Evolutionary conservation across 148 eudicot genomes (phyloP).

Genomic region (Cornus kousa): DNA sequence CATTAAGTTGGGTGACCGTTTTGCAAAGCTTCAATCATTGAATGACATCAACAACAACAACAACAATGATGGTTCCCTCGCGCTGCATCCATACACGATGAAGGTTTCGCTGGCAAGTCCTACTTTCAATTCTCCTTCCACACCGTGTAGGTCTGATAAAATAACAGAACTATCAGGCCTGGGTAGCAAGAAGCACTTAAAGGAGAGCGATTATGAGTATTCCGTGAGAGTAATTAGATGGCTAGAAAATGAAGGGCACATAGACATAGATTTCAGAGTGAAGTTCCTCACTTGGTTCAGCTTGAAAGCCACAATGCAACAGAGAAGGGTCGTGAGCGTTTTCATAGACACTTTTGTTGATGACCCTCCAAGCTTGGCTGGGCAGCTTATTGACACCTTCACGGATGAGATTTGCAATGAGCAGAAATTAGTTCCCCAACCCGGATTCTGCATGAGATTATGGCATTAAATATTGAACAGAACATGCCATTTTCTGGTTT

Average conservation of each 20-base stretch:
- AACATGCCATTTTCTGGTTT: neutral
- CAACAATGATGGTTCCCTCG: neutral
- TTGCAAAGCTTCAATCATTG: constrained; percentile 19
- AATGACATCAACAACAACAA: constrained; percentile 18
- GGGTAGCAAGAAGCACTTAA: constrained; percentile 16
- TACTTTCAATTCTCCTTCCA: constrained; percentile 36
- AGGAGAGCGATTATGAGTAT: constrained; percentile 44
- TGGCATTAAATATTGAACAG: neutral
- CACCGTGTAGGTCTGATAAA: constrained; percentile 46
- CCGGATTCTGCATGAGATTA: neutral
- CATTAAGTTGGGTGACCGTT: constrained; percentile 5
- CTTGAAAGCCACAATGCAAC: constrained; percentile 56
- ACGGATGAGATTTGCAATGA: constrained; percentile 36
- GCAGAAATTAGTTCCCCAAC: neutral
- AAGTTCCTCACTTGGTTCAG: constrained; percentile 74
- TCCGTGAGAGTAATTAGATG: constrained; percentile 46
- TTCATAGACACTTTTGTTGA: constrained; percentile 50
- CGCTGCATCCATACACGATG: neutral
- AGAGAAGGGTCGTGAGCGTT: constrained; percentile 51
- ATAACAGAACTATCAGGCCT: constrained; percentile 18
- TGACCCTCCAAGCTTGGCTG: constrained; percentile 65
- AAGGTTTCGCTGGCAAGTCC: neutral
- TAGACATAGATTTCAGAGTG: constrained; percentile 48
- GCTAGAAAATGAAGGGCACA: constrained; percentile 46
- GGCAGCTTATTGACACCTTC: constrained; percentile 59